phyloP scores from a whole-genome alignment of 768 basidiomycete genomes.

The Xerocomus potaroensis region DNA sequence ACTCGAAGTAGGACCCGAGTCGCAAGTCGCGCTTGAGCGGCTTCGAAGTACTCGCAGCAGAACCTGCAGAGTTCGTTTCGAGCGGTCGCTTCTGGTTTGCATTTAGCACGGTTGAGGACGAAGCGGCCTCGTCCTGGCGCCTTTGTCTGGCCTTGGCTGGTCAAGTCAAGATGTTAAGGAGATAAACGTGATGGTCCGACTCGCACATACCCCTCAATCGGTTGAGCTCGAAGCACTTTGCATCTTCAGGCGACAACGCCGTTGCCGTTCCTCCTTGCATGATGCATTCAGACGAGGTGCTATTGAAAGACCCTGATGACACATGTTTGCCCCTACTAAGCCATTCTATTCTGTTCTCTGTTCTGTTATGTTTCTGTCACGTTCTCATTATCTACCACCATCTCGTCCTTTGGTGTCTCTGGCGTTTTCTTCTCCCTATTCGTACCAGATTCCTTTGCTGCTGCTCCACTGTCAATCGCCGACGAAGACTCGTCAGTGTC shows the following conservation, averaged over 20 bases:
- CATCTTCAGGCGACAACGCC: constrained; percentile 61
- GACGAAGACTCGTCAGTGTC: constrained; percentile 31
- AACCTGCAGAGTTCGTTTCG: too few relatives aligned
- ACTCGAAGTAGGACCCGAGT: constrained; percentile 92
- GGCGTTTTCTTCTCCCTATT: constrained; percentile 14
- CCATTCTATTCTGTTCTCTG: constrained; percentile 11
- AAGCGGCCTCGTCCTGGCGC: constrained; percentile 52
- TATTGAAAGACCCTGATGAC: constrained; percentile 10
- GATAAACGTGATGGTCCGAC: neutral
- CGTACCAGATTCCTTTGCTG: constrained; percentile 8
- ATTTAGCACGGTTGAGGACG: constrained; percentile 46
- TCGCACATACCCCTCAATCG: constrained; percentile 59
- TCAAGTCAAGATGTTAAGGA: constrained; percentile 3
- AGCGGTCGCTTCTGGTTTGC: constrained; percentile 75
- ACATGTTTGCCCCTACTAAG: constrained; percentile 9
- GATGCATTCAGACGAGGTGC: neutral
- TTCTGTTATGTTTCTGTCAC: too few relatives aligned
- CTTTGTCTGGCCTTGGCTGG: constrained; percentile 75
- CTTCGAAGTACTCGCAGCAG: constrained; percentile 54
- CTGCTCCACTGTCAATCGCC: constrained; percentile 16
- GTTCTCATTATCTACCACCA: constrained; percentile 24
- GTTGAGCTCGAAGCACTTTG: constrained; percentile 72
- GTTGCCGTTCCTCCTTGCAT: constrained; percentile 4
- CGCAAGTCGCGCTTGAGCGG: constrained; percentile 67
- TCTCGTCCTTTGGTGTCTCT: constrained; percentile 23